Evolutionary conservation across 2,329 filamentous ascomycete genomes (phyloP).

Genomic region (Metarhizium robertsii): DNA sequence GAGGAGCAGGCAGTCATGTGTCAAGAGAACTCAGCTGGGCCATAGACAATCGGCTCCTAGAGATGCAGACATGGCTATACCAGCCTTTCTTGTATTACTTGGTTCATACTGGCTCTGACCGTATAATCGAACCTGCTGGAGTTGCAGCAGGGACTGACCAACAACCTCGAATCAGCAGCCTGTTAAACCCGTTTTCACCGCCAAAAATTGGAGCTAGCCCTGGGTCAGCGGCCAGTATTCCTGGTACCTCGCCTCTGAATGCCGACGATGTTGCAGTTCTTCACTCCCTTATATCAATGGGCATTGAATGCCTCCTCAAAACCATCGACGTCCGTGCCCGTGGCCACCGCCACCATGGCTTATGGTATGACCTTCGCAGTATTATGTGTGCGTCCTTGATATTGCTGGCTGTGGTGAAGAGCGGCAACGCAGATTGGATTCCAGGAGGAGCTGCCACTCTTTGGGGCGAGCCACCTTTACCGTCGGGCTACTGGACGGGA

Average conservation of each 20-base stretch:
- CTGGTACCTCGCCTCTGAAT: too few relatives aligned
- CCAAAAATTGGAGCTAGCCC: too few relatives aligned
- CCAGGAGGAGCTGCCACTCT: conserved; percentile 3
- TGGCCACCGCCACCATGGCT: conserved; percentile 16
- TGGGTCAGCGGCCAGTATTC: too few relatives aligned
- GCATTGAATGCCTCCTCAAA: conserved; percentile 14
- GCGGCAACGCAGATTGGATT: conserved; percentile 9
- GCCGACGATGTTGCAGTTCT: conserved; percentile 1
- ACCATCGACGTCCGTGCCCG: conserved; percentile 12
- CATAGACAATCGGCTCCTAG: conserved; percentile 13
- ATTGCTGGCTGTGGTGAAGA: conserved; percentile 11
- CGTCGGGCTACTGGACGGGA: conserved; percentile 5
- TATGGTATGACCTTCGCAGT: conserved; percentile 15
- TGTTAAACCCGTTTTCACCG: too few relatives aligned
- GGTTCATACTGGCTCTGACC: conserved; percentile 5
- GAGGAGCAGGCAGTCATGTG: conserved; percentile 8
- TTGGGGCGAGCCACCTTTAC: conserved; percentile 4
- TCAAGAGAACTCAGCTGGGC: conserved; percentile 14
- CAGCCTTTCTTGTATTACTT: conserved; percentile 8
- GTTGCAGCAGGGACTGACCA: not conserved
- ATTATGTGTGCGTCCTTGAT: conserved; percentile 12
- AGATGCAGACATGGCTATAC: conserved; percentile 14
- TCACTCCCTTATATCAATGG: conserved; percentile 10
- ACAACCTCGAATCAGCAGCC: too few relatives aligned
- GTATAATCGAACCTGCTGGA: conserved; percentile 1